Evolutionary conservation across 768 basidiomycete genomes (phyloP), one percentile per base, ranked within the genome.

Genomic region (Neoboletus magnificus): DNA sequence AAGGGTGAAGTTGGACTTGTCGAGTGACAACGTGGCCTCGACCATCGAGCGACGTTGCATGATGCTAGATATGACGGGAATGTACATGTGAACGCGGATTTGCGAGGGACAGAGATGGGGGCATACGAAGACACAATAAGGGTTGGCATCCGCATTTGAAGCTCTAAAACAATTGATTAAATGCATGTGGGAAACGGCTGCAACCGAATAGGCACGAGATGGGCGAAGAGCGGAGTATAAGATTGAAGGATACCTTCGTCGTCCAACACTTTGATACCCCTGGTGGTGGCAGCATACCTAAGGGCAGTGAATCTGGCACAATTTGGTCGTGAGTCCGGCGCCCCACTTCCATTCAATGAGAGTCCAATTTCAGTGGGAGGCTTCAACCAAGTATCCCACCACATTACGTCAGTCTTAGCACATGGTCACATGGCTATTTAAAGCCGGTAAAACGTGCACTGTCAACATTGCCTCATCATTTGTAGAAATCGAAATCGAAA

Each of bases 1-100:
- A 1, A 73, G 71, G 18, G 57, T 62, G 48, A 70, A 71, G 1
- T 32, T 29, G 39, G 68, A 63, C 12, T 46, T 50, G 36, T 61
- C 58, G 22, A 70, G 54, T 12, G 63, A 39, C 22, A 67, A 40
- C 3, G 53, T 47, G 8, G 48, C 18, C 3, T 33, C 8, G 12
- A 49, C 48, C 57, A 66, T 58, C 23, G 63, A 63, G 32, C 63
- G 62, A 15, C 43, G 57, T 16, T 18, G 15, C 20, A 62, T 40
- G 36, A 54, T 25, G 36, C 66, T 68, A 22, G 58, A 57, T 7
- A 59, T 3, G 18, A 41, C 2, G 4, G 63, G 66, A 25, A 67
- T 52, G 22, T 63, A 62, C 68, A 69, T 71, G 56, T 63, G 36
- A 63, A 58, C 18, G 1, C 7, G 20, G 18, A 47, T 13, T n/a